phyloP scores from a whole-genome alignment of 192 early-diverging fungal genomes.

The Linnemannia hyalina region DNA sequence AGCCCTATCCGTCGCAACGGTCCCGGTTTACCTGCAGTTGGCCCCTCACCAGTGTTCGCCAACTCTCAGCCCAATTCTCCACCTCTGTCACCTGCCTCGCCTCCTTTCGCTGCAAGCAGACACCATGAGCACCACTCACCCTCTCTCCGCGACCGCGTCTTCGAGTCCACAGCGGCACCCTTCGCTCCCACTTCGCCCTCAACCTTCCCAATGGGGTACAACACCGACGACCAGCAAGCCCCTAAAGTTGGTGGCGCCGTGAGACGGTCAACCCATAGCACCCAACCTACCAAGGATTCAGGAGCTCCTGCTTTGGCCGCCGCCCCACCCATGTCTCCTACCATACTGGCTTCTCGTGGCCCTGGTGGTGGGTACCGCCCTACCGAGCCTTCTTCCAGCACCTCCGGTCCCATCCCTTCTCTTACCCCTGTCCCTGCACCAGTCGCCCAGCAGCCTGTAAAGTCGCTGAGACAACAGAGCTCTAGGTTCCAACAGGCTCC shows the following conservation, averaged over 20 bases:
- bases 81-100: background rate
- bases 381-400: background rate
- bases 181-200: background rate
- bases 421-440: background rate
- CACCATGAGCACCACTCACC: background rate
- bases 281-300: background rate
- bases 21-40: background rate
- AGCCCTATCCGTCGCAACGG: constrained; percentile 6
- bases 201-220: constrained; percentile 11
- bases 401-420: background rate
- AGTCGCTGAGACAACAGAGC: constrained; percentile 6
- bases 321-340: background rate
- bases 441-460: background rate
- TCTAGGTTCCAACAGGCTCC: background rate
- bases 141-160: background rate
- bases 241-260: constrained; percentile 27
- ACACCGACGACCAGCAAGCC: background rate
- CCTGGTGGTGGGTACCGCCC: constrained; percentile 36
- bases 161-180: background rate
- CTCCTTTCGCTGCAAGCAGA: background rate
- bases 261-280: background rate
- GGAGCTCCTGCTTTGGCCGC: background rate
- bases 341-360: constrained; percentile 19
- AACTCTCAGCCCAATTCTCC: background rate
- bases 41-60: background rate